phyloP scores from a whole-genome alignment of 805 yeast genomes.

The Ogataea salicorniae region DNA sequence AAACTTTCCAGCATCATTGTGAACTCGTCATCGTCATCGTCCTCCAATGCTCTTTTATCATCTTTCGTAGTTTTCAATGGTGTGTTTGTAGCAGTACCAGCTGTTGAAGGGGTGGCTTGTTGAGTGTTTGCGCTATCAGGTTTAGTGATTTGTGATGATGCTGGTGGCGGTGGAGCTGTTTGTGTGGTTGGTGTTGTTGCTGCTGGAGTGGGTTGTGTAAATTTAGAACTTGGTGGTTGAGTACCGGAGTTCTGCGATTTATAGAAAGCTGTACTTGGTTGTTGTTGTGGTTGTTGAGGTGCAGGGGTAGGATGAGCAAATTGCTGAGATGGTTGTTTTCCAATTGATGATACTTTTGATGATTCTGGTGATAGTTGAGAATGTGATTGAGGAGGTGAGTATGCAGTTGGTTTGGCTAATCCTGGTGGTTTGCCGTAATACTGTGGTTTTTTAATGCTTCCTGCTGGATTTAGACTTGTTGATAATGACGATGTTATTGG shows the following conservation, averaged over 20 bases:
- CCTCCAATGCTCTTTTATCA: not conserved
- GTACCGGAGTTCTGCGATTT: not conserved
- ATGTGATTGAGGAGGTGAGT: not conserved
- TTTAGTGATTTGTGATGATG: too few species aligned
- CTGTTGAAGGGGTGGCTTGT: not conserved
- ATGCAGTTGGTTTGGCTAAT: not conserved
- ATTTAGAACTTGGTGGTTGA: not conserved
- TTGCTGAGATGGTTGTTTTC: constrained; percentile 10
- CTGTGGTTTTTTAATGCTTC: constrained; percentile 25
- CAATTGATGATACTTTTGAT: not conserved
- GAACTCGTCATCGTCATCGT: constrained; percentile 17
- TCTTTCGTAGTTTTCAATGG: not conserved
- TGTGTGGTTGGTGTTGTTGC: too few species aligned
- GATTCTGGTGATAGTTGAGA: not conserved
- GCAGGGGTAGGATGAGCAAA: constrained; percentile 18
- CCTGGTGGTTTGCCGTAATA: constrained; percentile 22
- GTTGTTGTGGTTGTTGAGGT: not conserved
- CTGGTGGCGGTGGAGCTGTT: too few species aligned
- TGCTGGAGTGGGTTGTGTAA: not conserved
- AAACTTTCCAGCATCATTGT: constrained; percentile 19
- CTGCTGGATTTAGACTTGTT: constrained; percentile 21
- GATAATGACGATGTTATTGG: constrained; percentile 25
- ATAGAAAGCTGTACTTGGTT: not conserved
- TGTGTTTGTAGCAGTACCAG: not conserved
- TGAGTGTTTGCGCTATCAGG: too few species aligned